Base-by-base conservation (phyloP, 139 green algal species). In the Coelastrella sp. region DNA sequence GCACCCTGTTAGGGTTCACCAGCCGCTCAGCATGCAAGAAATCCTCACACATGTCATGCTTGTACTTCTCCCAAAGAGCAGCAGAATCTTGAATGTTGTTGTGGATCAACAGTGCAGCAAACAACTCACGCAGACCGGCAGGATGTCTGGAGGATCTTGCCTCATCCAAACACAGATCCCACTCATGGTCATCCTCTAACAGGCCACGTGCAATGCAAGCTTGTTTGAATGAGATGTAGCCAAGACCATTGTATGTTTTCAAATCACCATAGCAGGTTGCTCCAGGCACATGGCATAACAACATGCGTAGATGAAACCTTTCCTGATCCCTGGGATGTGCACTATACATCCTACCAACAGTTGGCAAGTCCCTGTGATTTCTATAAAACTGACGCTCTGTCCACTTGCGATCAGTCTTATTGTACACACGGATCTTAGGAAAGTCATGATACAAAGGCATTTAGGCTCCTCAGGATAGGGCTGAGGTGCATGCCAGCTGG, bases 241-340 rank as follows among this genome's bases (percentile, higher is more conserved):
- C 65, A 10, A 73, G 65, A 73, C 13, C 65, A 73, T 13, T 13
- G 13, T 73, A 73, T 20, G 65, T 73, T 13, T 73, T 73, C 65
- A 73, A 73, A 73, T 73, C 65, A 73, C 65, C 65, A 73, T 20
- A 73, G 65, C 65, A 73, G 65, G 65, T 73, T 20, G 65, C 65
- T 13, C 65, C 65, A 73, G 65, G 65, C 65, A 73, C 65, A 73
- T 73, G 65, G 65, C 65, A 73, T 13, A 73, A 13, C 65, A 73
- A 13, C 65, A 73, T 73, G 65, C 65, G 65, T 73, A 73, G 65
- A 13, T 73, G 65, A 73, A 73, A 73, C 65, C 65, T 73, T 73
- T 73, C 65, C 65, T 73, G 65, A 73, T 73, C 65, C 65, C 65
- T 73, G 65, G 65, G 65, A n/a, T n/a, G n/a, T n/a, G n/a, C n/a